Evolutionary conservation across 1,284 basidiomycete species (phyloP).

Genomic region (Peniophora sp.): DNA sequence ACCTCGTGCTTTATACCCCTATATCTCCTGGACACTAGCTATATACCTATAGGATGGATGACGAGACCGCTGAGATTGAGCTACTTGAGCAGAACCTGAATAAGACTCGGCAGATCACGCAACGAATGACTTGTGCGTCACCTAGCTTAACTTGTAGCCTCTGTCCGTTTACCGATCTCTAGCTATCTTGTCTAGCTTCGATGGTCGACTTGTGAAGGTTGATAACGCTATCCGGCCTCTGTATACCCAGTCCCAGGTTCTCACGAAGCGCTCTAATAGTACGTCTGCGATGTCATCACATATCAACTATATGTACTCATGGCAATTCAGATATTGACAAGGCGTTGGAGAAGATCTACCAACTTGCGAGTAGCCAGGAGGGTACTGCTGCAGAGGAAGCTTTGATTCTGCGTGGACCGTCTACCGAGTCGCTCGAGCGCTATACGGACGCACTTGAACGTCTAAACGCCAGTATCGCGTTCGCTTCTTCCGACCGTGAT

Average conservation of each 20-base stretch:
- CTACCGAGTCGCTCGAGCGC: slow-evolving; percentile 49
- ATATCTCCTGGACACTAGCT: neutral
- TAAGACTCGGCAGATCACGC: slow-evolving; percentile 75
- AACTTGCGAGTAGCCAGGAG: slow-evolving; percentile 66
- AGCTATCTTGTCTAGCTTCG: slow-evolving; percentile 76
- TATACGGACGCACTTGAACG: slow-evolving; percentile 69
- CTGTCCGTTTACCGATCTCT: slow-evolving; percentile 4
- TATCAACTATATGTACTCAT: neutral
- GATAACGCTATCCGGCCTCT: slow-evolving; percentile 76
- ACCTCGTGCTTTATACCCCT: too few relatives aligned
- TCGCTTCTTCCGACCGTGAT: slow-evolving; percentile 56
- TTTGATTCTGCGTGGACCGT: slow-evolving; percentile 72
- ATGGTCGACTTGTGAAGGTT: slow-evolving; percentile 66
- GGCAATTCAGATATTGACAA: slow-evolving; percentile 60
- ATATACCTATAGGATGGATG: slow-evolving; percentile 45
- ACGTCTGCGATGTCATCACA: slow-evolving; percentile 17
- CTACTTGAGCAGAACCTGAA: slow-evolving; percentile 78
- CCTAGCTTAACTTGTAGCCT: neutral
- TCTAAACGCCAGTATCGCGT: slow-evolving; percentile 71
- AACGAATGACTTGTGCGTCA: slow-evolving; percentile 72
- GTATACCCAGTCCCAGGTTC: slow-evolving; percentile 65
- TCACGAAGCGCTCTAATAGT: slow-evolving; percentile 66
- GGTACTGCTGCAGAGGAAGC: slow-evolving; percentile 73
- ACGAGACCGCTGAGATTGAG: slow-evolving; percentile 71
- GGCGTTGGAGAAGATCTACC: slow-evolving; percentile 68